Evolutionary conservation across 1,284 basidiomycete genomes (phyloP).

Genomic region (Moesziomyces globuligerus): DNA sequence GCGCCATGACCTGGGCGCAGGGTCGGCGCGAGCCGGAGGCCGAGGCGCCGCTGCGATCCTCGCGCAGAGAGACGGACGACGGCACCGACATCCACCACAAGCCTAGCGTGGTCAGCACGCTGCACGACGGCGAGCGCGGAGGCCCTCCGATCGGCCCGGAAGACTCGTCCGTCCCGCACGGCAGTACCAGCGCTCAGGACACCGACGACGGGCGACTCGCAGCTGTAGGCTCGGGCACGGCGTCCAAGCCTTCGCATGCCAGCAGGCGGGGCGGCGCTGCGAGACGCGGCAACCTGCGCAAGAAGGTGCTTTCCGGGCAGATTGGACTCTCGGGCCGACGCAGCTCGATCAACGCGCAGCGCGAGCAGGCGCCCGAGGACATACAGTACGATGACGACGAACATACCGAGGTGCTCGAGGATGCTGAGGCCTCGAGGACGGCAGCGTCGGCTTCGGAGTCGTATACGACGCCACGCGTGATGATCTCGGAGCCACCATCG

Average conservation of each 20-base stretch:
- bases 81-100: not conserved
- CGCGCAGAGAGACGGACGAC: not conserved
- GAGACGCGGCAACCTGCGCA: constrained; percentile 35
- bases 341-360: constrained; percentile 6
- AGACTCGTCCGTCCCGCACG: constrained; percentile 34
- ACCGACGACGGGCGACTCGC: constrained; percentile 5
- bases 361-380: no score
- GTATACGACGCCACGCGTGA: constrained; percentile 25
- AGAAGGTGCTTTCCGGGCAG: constrained; percentile 43
- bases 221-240: not conserved
- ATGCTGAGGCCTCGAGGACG: not conserved
- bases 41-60: constrained; percentile 14
- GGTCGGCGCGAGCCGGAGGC: constrained; percentile 16
- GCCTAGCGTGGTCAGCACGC: constrained; percentile 15
- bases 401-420: constrained; percentile 7
- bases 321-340: constrained; percentile 33
- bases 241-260: not conserved
- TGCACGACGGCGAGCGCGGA: constrained; percentile 8
- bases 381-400: constrained; percentile 15
- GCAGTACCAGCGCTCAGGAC: constrained; percentile 35
- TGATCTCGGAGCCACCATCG: constrained; percentile 41
- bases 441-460: constrained; percentile 7
- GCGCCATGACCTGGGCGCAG: constrained; percentile 48
- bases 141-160: constrained; percentile 15
- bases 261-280: constrained; percentile 9